Conservation (phyloP, 345 rosid species). For the Salix suchowensis region DNA sequence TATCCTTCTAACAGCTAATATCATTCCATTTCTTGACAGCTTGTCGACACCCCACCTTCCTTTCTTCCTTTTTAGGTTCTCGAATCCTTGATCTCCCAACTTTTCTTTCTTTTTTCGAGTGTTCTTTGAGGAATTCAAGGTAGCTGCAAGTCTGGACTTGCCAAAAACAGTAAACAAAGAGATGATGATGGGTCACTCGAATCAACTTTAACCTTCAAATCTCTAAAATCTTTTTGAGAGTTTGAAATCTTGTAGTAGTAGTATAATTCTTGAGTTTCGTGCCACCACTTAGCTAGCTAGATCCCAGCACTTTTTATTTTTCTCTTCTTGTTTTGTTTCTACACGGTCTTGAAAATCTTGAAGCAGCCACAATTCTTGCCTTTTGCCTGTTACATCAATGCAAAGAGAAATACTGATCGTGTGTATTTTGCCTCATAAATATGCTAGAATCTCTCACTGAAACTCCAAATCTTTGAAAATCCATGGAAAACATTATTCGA, state of each 20-base stretch:
- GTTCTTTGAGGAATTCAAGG: constrained; percentile 51
- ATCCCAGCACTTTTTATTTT: not conserved
- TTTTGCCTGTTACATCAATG: not conserved
- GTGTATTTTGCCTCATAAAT: not conserved
- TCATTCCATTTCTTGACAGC: constrained; percentile 24
- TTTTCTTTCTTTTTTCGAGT: not conserved
- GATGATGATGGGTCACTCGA: not conserved
- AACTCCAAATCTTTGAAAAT: not conserved
- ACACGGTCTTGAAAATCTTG: not conserved
- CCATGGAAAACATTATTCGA: not conserved
- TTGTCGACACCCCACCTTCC: constrained; percentile 15
- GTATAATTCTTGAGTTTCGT: constrained; percentile 3
- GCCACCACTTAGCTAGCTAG: not conserved
- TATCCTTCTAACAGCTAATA: not conserved
- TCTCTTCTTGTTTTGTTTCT: not conserved
- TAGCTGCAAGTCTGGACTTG: constrained; percentile 18
- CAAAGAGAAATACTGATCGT: not conserved
- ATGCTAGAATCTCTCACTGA: not conserved
- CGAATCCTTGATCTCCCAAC: constrained; percentile 27
- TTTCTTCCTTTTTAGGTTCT: constrained; percentile 8
- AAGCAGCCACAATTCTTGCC: not conserved
- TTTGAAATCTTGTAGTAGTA: not conserved
- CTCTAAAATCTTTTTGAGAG: not conserved
- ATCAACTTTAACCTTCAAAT: constrained; percentile 8
- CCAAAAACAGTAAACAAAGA: constrained; percentile 18